These are phyloP conservation scores for Eimeria tenella DNA, from an alignment of 169 alveolate species.

Conservation along the genomic window DNA sequence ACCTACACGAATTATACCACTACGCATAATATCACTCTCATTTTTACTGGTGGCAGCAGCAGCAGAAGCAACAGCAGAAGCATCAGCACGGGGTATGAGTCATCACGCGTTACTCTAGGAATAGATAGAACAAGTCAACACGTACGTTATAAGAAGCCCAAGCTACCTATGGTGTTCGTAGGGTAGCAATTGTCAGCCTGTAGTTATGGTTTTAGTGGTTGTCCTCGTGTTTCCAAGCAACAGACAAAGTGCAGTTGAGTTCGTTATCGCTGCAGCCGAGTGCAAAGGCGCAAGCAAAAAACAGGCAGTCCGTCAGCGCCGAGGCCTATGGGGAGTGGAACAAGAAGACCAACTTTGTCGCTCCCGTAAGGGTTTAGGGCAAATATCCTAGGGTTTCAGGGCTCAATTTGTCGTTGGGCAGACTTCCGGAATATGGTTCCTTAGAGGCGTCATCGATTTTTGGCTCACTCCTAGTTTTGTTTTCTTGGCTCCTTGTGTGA, in stretches of 20 bases:
- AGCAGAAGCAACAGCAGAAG: no score
- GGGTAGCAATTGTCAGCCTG: no score
- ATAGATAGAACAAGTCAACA: not conserved
- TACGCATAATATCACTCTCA: not conserved
- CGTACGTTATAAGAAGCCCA: not conserved
- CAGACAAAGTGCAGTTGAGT: not conserved
- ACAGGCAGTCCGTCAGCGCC: constrained; percentile 88
- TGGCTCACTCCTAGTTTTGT: no score
- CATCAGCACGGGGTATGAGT: no score
- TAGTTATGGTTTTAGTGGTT: no score
- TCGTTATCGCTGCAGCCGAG: constrained; percentile 15
- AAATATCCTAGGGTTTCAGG: not conserved
- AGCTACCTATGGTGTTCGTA: no score
- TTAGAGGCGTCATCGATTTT: no score
- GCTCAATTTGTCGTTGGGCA: not conserved
- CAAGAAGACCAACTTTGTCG: constrained; percentile 91
- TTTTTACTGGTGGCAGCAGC: not conserved
- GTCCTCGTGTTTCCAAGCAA: no score
- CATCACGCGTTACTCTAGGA: not conserved
- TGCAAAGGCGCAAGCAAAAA: constrained; percentile 53
- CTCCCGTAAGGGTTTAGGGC: constrained; percentile 84
- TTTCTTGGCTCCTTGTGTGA: not conserved
- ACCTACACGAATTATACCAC: not conserved
- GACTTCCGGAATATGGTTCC: no score
- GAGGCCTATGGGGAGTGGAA: constrained; percentile 97